These are phyloP conservation scores for Bipolaris bicolor DNA, from an alignment of 2,329 filamentous ascomycete species.

Conservation along the genomic window DNA sequence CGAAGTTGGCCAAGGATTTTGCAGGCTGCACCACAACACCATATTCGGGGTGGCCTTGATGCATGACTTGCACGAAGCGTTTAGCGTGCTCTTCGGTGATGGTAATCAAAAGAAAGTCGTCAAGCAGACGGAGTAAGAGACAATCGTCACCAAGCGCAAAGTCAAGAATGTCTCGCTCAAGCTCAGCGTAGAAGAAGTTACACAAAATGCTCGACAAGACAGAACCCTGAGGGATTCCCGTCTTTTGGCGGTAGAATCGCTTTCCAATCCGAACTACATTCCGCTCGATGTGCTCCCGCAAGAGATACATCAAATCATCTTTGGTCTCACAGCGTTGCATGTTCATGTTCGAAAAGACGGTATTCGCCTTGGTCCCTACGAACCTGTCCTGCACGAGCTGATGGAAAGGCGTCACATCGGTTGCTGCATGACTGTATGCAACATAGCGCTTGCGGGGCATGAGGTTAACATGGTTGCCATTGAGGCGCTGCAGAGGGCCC, in stretches of 20 bases:
- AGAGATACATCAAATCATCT: conserved; percentile 68
- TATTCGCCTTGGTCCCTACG: conserved; percentile 57
- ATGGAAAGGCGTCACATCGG: conserved; percentile 41
- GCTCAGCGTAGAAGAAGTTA: conserved; percentile 93
- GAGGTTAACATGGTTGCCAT: conserved; percentile 38
- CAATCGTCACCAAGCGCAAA: conserved; percentile 69
- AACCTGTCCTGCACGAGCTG: conserved; percentile 40
- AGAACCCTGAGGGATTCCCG: conserved; percentile 92
- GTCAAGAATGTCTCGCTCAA: conserved; percentile 71
- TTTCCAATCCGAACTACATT: conserved; percentile 91
- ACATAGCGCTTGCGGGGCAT: conserved; percentile 49
- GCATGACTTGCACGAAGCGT: conserved; percentile 80
- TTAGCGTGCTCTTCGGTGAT: conserved; percentile 69
- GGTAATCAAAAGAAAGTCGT: conserved; percentile 92
- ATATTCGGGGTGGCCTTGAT: conserved; percentile 76
- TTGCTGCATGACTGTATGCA: conserved; percentile 46
- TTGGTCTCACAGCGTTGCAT: conserved; percentile 64
- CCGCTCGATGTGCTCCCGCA: conserved; percentile 78
- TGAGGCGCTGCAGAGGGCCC: conserved; percentile 43
- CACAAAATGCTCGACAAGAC: conserved; percentile 85
- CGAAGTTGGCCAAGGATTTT: conserved; percentile 89
- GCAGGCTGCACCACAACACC: conserved; percentile 76
- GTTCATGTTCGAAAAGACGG: conserved; percentile 77
- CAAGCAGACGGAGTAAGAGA: conserved; percentile 80
- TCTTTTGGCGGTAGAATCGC: conserved; percentile 83